Base-by-base conservation (phyloP, 78 protist genomes). In the Capsaspora owczarzaki region DNA sequence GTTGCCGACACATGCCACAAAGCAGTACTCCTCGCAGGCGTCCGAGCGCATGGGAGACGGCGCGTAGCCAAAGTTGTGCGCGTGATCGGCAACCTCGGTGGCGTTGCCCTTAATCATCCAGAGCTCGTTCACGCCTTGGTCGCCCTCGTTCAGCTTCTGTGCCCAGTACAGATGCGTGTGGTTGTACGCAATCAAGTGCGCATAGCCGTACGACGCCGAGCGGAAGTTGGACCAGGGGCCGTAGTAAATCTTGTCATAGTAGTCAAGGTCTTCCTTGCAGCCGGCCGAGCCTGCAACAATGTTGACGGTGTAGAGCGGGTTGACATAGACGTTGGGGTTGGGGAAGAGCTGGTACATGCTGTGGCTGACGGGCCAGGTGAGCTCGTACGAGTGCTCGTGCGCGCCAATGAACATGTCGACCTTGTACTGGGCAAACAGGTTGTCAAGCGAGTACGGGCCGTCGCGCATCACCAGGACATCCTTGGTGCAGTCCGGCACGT, bases 121-220 rank as follows among this genome's bases (percentile, higher is more conserved):
- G 47, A 69, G 1, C 47, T 69, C 75, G n/a, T 69, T 49, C 31
- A 5, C 22, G 49, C 75, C 47, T 43, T 8, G 31, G 75, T 16
- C 14, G 37, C 47, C 47, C n/a, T 69, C 75, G 3, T 37, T 49
- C 3, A 69, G 75, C 43, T 23, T 22, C 75, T 69, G 75, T 25
- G 23, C 5, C 75, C 75, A 69, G 75, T 69, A 49, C 22, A 69
- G 75, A 14, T 69, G 75, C 6, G 75, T 41, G 29, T 25, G 31
- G 23, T 69, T 69, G 46, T 40, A 43, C 8, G 23, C 23, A 22
- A 6, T 8, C 51, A 69, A 41, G 75, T 69, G 75, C 27, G 49
- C 75, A n/a, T 41, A 69, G 43, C 75, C 75, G 75, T 63, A 61
- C 41, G 70, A 61, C 2, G 75, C 75, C 19, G 75, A 69, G 49